Base-by-base conservation (phyloP, 805 yeast genomes). In the Candida jianshihensis region DNA sequence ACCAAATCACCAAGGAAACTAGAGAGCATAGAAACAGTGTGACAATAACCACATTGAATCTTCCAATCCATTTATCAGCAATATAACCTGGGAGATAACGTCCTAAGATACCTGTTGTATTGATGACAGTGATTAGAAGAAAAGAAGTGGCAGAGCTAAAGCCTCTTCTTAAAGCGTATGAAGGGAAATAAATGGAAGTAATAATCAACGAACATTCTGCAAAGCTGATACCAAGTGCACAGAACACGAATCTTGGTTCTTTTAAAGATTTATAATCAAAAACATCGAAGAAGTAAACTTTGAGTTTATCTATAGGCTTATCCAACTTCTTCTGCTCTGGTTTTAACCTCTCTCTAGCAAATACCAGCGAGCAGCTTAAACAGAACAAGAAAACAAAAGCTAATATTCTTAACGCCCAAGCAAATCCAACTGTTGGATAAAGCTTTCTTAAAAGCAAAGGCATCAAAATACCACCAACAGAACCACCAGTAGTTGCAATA, bases 351-450 rank as follows among this genome's bases (percentile, higher is more conserved):
- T 72, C 77, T 35, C 54, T 63, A 4, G 66, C 63, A 13, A 71
- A 47, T 1, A 61, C 26, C 3, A 60, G 35, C 0, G 75, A 57
- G n/a, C 55, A 35, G 1, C 48, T 10, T 19, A 68, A 50, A 36
- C 72, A 64, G 6, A 49, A 61, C 5, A 66, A 45, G 40, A 71
- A 69, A 10, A 75, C 49, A 33, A 76, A 65, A 4, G 73, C 75
- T 19, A 77, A 46, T 5, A 68, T 64, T 47, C 84, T 58, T 30
- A 77, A 64, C 1, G 82, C 78, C 83, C 84, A 78, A 8, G 61
- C 56, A 43, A 68, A 78, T 0, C 82, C 83, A 20, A 73, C 70
- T 34, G 62, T 59, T 2, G 49, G 51, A 44, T 73, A 78, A 20
- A 78, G 52, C 22, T 62, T 59, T 42, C 74, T 65, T 42, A 78